phyloP scores from a whole-genome alignment of 2,329 filamentous ascomycete genomes.

The Ceratocystis albifundus region DNA sequence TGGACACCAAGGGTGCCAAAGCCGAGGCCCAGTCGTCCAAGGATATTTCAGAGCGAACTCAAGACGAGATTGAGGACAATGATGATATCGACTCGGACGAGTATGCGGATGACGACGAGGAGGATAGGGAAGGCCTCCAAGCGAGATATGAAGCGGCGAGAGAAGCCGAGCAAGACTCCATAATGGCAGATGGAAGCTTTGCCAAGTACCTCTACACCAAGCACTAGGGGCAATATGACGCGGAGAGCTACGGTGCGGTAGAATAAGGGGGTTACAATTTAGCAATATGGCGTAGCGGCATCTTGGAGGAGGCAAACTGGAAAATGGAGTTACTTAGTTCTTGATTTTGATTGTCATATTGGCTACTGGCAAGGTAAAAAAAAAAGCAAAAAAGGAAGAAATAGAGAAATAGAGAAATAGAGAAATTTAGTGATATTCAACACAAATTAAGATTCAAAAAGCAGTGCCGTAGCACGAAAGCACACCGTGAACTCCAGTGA shows the following conservation, averaged over 20 bases:
- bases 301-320: not conserved
- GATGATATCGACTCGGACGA: slow-evolving; percentile 50
- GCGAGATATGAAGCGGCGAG: slow-evolving; percentile 67
- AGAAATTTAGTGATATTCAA: slow-evolving; percentile 8
- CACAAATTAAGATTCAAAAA: slow-evolving; percentile 2
- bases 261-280: not conserved
- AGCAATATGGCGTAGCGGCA: not conserved
- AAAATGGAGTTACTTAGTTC: not conserved
- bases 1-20: slow-evolving; percentile 28
- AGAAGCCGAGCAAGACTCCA: slow-evolving; percentile 43
- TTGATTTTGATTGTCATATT: not conserved
- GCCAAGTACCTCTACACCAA: slow-evolving; percentile 47
- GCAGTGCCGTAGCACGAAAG: not conserved
- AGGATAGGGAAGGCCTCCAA: slow-evolving; percentile 55
- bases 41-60: slow-evolving; percentile 36
- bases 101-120: slow-evolving; percentile 47
- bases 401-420: slow-evolving; percentile 6
- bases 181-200: slow-evolving; percentile 48
- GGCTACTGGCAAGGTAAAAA: not conserved
- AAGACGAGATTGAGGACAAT: slow-evolving; percentile 41
- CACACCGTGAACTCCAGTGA: slow-evolving; percentile 4
- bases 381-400: no score
- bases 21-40: slow-evolving; percentile 25
- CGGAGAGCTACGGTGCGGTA: not conserved
- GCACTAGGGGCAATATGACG: slow-evolving; percentile 24